These are phyloP conservation scores for Mycosarcoma maydis DNA, from an alignment of 1,284 basidiomycete genomes.

Conservation along the genomic window DNA sequence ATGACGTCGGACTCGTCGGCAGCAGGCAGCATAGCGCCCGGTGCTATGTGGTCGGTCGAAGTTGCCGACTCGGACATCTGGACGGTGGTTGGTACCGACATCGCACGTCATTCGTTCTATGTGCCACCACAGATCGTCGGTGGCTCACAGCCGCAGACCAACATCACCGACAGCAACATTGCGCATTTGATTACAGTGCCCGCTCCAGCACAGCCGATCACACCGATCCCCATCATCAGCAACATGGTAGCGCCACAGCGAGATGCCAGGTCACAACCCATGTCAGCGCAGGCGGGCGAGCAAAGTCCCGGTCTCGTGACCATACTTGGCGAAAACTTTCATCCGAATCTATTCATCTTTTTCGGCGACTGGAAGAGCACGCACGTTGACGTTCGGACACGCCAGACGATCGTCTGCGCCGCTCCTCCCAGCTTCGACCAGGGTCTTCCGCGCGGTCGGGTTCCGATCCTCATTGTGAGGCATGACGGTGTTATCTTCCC, in stretches of 20 bases:
- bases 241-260: conserved; percentile 80
- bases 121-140: conserved; percentile 61
- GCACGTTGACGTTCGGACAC: conserved; percentile 86
- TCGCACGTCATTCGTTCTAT: conserved; percentile 67
- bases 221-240: conserved; percentile 70
- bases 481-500: conserved; percentile 91
- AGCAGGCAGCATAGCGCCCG: conserved; percentile 37
- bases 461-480: conserved; percentile 84
- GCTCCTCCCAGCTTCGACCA: conserved; percentile 51
- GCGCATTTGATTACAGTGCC: conserved; percentile 56
- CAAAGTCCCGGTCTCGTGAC: conserved; percentile 77
- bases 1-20: conserved; percentile 51
- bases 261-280: conserved; percentile 68
- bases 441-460: conserved; percentile 55
- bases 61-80: conserved; percentile 77
- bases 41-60: conserved; percentile 53
- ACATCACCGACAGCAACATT: conserved; percentile 35
- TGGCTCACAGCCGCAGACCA: conserved; percentile 32
- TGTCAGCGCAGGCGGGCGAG: conserved; percentile 26
- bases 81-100: conserved; percentile 84
- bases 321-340: conserved; percentile 88
- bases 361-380: conserved; percentile 87
- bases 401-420: conserved; percentile 74
- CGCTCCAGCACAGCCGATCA: conserved; percentile 68
- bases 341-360: conserved; percentile 82